phyloP scores from a whole-genome alignment of 495 filamentous ascomycete species.

The Hyaloscypha finlandica region DNA sequence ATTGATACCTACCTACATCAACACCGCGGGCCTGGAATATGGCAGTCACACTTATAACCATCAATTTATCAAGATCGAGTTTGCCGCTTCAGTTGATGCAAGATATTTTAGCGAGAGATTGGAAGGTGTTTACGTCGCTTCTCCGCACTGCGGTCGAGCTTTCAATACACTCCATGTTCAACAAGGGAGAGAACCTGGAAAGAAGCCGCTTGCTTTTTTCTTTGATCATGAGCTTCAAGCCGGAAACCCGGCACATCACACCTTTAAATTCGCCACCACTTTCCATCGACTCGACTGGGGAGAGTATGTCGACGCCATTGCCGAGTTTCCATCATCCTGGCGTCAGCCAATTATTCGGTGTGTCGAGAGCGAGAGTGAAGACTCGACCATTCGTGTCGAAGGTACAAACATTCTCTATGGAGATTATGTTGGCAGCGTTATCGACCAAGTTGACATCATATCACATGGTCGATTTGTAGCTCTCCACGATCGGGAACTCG shows the following conservation, averaged over 20 bases:
- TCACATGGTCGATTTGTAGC: conserved; percentile 3
- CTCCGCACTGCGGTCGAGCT: conserved; percentile 69
- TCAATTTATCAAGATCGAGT: conserved; percentile 1
- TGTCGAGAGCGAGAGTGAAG: background rate
- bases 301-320: conserved; percentile 48
- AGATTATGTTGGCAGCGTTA: background rate
- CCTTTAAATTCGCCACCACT: conserved; percentile 64
- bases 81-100: conserved; percentile 16
- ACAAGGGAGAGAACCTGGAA: conserved; percentile 19
- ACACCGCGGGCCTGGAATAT: conserved; percentile 39
- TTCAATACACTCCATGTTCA: conserved; percentile 56
- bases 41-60: background rate
- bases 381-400: background rate
- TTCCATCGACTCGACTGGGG: conserved; percentile 52
- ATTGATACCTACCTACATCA: conserved; percentile 35
- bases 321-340: conserved; percentile 37
- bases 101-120: conserved; percentile 46
- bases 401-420: background rate
- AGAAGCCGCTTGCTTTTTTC: conserved; percentile 58
- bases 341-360: background rate
- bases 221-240: conserved; percentile 55
- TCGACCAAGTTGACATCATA: background rate
- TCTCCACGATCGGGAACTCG: background rate
- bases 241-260: conserved; percentile 50
- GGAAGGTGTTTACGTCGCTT: conserved; percentile 55